phyloP scores from a whole-genome alignment of 352 stramenopile genomes.

The Phytophthora palmivora region DNA sequence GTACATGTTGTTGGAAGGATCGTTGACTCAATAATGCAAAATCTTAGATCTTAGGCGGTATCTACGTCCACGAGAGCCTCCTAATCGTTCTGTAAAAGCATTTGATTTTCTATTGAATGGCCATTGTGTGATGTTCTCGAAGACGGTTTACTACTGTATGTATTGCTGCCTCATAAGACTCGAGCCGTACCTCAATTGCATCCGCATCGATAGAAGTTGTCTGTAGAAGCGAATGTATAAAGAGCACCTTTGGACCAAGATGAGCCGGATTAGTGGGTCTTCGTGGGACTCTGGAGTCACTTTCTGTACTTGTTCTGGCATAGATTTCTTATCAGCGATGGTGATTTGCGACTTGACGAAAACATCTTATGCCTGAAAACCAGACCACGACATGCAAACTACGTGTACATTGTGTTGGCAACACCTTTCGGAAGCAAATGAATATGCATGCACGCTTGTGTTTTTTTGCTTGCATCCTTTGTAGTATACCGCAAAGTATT shows the following conservation, averaged over 20 bases:
- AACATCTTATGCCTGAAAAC: too few relatives aligned
- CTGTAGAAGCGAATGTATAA: too few relatives aligned
- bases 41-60: constrained; percentile 12
- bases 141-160: constrained; percentile 2
- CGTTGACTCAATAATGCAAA: background rate
- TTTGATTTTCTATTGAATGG: constrained; percentile 5
- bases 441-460: too few relatives aligned
- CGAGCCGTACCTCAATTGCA: background rate
- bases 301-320: constrained; percentile 3
- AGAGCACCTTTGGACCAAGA: background rate
- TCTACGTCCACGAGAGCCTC: background rate
- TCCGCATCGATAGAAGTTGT: too few relatives aligned
- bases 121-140: background rate
- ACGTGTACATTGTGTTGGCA: too few relatives aligned
- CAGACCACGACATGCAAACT: background rate
- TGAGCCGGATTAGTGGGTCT: background rate
- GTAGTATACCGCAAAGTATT: too few relatives aligned
- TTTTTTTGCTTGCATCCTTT: too few relatives aligned
- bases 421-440: too few relatives aligned
- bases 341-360: background rate
- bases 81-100: constrained; percentile 7
- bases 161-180: background rate
- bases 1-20: too few relatives aligned
- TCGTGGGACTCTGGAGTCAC: constrained; percentile 3
- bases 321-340: constrained; percentile 1